Percentiles rank a stretch among this genome's conserved stretches.
Evolutionary conservation across 2,329 filamentous ascomycete genomes (phyloP).

Genomic region (Magnaporthiopsis incrustans): DNA sequence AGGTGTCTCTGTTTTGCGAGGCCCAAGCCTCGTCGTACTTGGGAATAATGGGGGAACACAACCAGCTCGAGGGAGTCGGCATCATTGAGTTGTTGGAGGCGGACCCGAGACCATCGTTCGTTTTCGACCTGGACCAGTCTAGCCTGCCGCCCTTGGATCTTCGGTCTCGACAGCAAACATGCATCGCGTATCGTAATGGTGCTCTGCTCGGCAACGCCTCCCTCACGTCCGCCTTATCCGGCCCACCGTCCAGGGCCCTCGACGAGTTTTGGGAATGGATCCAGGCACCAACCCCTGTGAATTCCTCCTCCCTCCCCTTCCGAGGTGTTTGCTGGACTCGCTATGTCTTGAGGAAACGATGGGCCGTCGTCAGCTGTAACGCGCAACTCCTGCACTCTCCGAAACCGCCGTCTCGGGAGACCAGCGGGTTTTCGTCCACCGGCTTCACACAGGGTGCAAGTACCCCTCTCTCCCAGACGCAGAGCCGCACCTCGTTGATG

Average conservation of each 20-base stretch:
- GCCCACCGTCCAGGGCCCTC: slow-evolving; percentile 9
- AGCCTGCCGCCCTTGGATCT: slow-evolving; percentile 3
- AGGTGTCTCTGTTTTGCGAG: too few species aligned
- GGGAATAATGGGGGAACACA: not conserved
- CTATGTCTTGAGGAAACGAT: slow-evolving; percentile 8
- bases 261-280: slow-evolving; percentile 19
- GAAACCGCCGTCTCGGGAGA: not conserved
- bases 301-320: slow-evolving; percentile 3
- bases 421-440: not conserved
- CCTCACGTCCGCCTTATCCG: slow-evolving; percentile 13
- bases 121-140: slow-evolving; percentile 15
- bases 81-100: slow-evolving; percentile 30
- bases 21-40: not conserved
- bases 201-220: slow-evolving; percentile 15
- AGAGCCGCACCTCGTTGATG: not conserved
- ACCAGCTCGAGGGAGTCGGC: slow-evolving; percentile 14
- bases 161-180: slow-evolving; percentile 5
- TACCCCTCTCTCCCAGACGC: not conserved
- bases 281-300: not conserved
- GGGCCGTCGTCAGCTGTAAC: slow-evolving; percentile 13
- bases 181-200: slow-evolving; percentile 20
- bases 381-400: not conserved
- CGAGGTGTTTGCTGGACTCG: slow-evolving; percentile 13
- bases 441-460: slow-evolving; percentile 1
- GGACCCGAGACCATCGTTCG: slow-evolving; percentile 29